Evolutionary conservation across 768 basidiomycete genomes (phyloP), one percentile per base, ranked within the genome.

Genomic region (Postia placenta): DNA sequence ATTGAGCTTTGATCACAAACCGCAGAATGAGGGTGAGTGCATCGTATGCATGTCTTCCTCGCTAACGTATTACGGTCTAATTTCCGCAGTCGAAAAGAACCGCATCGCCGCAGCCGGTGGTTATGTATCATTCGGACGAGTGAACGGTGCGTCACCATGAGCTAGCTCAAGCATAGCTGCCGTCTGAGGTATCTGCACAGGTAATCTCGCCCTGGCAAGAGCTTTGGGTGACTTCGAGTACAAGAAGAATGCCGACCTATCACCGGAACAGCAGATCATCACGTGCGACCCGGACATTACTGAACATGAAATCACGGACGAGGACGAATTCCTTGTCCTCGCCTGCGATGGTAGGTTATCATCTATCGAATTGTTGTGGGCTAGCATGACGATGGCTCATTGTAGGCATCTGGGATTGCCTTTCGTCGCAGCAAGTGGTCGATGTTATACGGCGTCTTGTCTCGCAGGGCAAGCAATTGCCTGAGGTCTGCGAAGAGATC

Each of bases 141-240:
- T 99, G 27, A 98, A 98, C 64, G 96, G 94, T 92, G 24, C 15
- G 62, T 55, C 28, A n/a, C n/a, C n/a, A n/a, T n/a, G n/a, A n/a
- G n/a, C n/a, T n/a, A n/a, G n/a, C n/a, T n/a, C n/a, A n/a, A n/a
- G n/a, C n/a, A n/a, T n/a, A n/a, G n/a, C n/a, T n/a, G n/a, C n/a
- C n/a, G n/a, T n/a, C n/a, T n/a, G n/a, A n/a, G n/a, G n/a, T n/a
- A n/a, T 17, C 19, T 20, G 6, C 11, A 19, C 59, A 96, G 94
- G 95, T 54, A 98, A 98, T 64, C 82, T 99, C 49, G 95, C 96
- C 0, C 70, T 98, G 33, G 94, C 94, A 14, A 79, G 96, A 58
- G 96, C 96, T 3, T 71, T 99, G 23, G 96, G 96, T 48, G 96
- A 99, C 66, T 98, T 99, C 64, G 92, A 96, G 56, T 99, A 96